Evolutionary conservation across 768 basidiomycete genomes (phyloP).

Genomic region (Cubamyces sp.): DNA sequence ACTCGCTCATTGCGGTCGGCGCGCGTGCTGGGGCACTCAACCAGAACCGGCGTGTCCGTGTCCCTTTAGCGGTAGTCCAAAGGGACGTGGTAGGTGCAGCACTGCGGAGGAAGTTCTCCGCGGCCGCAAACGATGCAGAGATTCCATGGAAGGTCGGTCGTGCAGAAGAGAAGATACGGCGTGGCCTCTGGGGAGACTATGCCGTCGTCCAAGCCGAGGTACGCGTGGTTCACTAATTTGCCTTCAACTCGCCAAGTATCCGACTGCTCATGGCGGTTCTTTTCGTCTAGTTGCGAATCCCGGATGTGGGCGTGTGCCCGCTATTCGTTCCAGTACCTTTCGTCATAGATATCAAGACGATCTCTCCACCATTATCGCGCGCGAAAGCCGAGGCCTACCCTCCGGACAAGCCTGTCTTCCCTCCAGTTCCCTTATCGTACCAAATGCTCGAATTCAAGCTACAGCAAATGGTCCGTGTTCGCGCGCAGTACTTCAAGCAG

Average conservation of each 20-base stretch:
- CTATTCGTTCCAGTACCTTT: constrained; percentile 29
- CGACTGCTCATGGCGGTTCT: neutral
- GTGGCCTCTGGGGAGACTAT: constrained; percentile 19
- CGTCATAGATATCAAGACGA: constrained; percentile 22
- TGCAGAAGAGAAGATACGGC: constrained; percentile 9
- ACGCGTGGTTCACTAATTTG: neutral
- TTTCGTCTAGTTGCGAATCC: constrained; percentile 11
- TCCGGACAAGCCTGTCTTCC: constrained; percentile 16
- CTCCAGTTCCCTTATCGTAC: constrained; percentile 4
- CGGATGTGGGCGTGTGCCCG: constrained; percentile 15
- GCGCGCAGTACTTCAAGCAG: neutral
- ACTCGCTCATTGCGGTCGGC: constrained; percentile 20
- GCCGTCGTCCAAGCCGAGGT: constrained; percentile 19
- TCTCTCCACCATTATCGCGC: constrained; percentile 16
- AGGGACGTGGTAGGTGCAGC: neutral
- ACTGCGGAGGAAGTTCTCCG: neutral
- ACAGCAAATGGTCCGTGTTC: neutral
- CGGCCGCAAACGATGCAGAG: neutral
- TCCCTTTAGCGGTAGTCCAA: constrained; percentile 9
- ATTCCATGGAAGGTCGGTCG: constrained; percentile 1
- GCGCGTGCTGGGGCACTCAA: constrained; percentile 18
- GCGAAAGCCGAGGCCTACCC: constrained; percentile 9
- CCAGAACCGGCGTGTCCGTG: constrained; percentile 11
- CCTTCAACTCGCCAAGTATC: too few species aligned
- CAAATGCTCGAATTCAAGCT: constrained; percentile 14